Conservation (phyloP, 768 basidiomycete species). For the Boletellus ananas region DNA sequence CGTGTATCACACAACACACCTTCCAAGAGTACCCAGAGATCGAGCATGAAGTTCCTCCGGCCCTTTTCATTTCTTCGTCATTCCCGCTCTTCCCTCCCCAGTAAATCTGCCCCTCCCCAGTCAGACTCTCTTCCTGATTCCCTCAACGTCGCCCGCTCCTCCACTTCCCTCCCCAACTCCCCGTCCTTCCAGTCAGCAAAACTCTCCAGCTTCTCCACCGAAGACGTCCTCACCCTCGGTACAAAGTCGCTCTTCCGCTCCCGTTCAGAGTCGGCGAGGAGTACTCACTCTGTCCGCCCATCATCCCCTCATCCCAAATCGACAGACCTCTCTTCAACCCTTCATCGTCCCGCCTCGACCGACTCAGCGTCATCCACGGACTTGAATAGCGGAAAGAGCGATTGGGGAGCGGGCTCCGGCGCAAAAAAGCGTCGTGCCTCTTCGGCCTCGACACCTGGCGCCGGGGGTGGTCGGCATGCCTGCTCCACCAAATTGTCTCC, state of each 20-base stretch:
- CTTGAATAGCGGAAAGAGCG: background rate
- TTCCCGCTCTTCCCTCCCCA: slow-evolving; percentile 11
- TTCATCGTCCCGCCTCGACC: slow-evolving; percentile 20
- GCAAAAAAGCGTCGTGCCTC: slow-evolving; percentile 21
- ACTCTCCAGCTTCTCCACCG: slow-evolving; percentile 22
- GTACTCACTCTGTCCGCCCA: background rate
- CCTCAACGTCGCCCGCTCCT: slow-evolving; percentile 3
- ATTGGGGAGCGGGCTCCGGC: slow-evolving; percentile 4
- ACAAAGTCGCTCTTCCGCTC: slow-evolving; percentile 29
- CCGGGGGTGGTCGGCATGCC: slow-evolving; percentile 31
- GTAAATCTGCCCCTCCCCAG: slow-evolving; percentile 1
- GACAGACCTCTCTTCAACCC: slow-evolving; percentile 3
- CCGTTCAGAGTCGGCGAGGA: slow-evolving; percentile 16
- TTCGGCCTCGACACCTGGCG: slow-evolving; percentile 18
- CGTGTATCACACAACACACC: slow-evolving; percentile 5
- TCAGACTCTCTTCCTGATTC: slow-evolving; percentile 15
- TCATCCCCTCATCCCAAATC: slow-evolving; percentile 17
- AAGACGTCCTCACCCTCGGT: slow-evolving; percentile 30
- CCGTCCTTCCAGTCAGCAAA: slow-evolving; percentile 10
- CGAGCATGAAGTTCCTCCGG: slow-evolving; percentile 20
- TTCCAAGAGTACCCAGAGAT: background rate
- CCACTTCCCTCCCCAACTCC: slow-evolving; percentile 13
- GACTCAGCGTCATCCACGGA: slow-evolving; percentile 10
- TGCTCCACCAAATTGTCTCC: slow-evolving; percentile 6
- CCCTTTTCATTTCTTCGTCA: slow-evolving; percentile 21